phyloP scores from a whole-genome alignment of 495 filamentous ascomycete genomes.

The Daldinia decipiens region DNA sequence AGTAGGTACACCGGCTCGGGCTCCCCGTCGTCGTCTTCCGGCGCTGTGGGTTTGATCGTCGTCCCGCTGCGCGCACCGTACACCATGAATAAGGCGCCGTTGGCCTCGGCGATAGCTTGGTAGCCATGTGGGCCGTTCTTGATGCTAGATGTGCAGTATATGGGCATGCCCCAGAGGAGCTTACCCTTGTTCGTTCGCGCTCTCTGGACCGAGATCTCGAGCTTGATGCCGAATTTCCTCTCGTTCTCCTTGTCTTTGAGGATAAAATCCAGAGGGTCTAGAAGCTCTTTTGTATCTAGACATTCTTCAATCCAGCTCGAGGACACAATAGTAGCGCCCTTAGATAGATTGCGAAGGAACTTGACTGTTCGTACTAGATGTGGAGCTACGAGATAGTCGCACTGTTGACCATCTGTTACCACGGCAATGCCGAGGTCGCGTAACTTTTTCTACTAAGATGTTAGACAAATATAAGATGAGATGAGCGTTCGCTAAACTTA shows the following conservation, averaged over 20 bases:
- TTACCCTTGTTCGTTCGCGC: slow-evolving; percentile 79
- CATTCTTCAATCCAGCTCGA: slow-evolving; percentile 83
- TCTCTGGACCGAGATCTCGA: slow-evolving; percentile 70
- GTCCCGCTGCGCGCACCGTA: slow-evolving; percentile 77
- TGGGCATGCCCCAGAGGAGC: slow-evolving; percentile 74
- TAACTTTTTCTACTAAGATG: slow-evolving; percentile 72
- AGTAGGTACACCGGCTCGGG: slow-evolving; percentile 82
- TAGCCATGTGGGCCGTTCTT: slow-evolving; percentile 84
- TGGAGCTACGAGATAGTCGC: slow-evolving; percentile 89
- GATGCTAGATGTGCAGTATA: slow-evolving; percentile 83
- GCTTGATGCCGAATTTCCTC: slow-evolving; percentile 70
- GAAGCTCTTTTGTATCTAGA: slow-evolving; percentile 65
- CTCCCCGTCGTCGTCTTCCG: slow-evolving; percentile 66
- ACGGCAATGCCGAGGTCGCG: slow-evolving; percentile 85
- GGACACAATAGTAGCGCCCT: slow-evolving; percentile 75
- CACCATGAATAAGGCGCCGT: slow-evolving; percentile 83
- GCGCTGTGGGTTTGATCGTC: slow-evolving; percentile 64
- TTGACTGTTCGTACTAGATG: slow-evolving; percentile 88
- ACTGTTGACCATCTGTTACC: slow-evolving; percentile 75
- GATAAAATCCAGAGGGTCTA: slow-evolving; percentile 68
- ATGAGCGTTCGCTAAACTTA: slow-evolving; percentile 55
- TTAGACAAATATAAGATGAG: slow-evolving; percentile 43
- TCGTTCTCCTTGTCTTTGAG: slow-evolving; percentile 78
- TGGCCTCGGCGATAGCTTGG: slow-evolving; percentile 82
- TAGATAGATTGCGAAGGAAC: slow-evolving; percentile 86